Evolutionary conservation across 106 monocot species (phyloP), one percentile per base, ranked within the genome.

Genomic region (Triglochin maritima): DNA sequence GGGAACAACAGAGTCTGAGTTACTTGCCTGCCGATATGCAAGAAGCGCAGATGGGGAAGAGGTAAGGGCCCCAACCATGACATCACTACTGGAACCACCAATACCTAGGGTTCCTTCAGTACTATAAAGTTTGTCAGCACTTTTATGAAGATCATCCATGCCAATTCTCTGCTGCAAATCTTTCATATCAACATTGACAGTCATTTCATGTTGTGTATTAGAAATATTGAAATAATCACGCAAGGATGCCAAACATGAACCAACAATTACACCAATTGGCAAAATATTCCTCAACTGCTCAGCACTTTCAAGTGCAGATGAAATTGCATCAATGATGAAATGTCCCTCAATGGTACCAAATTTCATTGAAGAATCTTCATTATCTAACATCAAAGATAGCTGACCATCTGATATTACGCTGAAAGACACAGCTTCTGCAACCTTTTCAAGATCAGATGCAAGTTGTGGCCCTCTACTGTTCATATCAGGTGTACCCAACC

Each of bases 251-350:
- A 91, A 72, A 65, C 76, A 57, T 44, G 88, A 70, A 80, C 91
- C 90, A 44, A 91, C 85, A 75, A 86, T 78, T 48, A 91, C 79
- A 78, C 88, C 90, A 64, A 84, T 58, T 70, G 96, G 91, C 47
- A 96, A 69, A 80, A 88, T 76, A 66, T 80, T 84, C 56, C 77
- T 82, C 78, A 96, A 74, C 69, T 73, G 69, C 17, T 50, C 75
- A 10, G 88, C 49, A 70, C 71, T 75, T 56, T 76, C 68, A 65
- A 86, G 53, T 64, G 82, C 83, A 72, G 71, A 79, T 57, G 73
- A 68, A 65, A 96, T 85, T 53, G 74, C 74, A 67, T 76, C 71
- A 46, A 88, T 61, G 44, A 79, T 69, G 46, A 63, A 13, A 9
- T 83, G 67, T 17, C 74, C 84, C 47, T 86, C 77, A 66, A 91